Percentiles rank a stretch among this genome's conserved stretches.
These are phyloP conservation scores for Yamadazyma blattariae DNA, from an alignment of 1,139 yeast genomes.

Conservation along the genomic window DNA sequence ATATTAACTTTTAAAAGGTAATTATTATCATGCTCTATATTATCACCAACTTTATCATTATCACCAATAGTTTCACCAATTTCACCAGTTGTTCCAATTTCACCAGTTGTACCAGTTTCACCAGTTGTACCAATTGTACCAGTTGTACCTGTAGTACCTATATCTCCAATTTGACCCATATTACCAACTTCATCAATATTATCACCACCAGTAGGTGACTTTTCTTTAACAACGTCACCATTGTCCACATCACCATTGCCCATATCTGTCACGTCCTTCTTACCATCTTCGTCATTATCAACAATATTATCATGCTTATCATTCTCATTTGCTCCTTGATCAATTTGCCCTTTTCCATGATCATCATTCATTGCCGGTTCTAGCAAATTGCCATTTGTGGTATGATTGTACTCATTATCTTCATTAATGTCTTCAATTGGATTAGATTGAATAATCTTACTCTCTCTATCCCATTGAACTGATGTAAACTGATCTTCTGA, in stretches of 20 bases:
- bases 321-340: too few relatives aligned
- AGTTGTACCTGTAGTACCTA: neutral
- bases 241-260: neutral
- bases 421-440: constrained; percentile 7
- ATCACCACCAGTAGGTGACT: neutral
- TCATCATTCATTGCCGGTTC: too few relatives aligned
- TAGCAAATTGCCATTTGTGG: too few relatives aligned
- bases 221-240: neutral
- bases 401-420: neutral
- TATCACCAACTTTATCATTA: neutral
- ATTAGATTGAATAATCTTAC: constrained; percentile 9
- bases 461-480: constrained; percentile 54
- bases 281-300: too few relatives aligned
- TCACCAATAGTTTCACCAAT: neutral
- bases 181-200: neutral
- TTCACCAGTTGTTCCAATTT: too few relatives aligned
- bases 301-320: too few relatives aligned
- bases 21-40: neutral
- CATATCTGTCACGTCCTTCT: too few relatives aligned
- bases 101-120: too few relatives aligned
- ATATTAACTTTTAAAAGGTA: constrained; percentile 27
- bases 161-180: too few relatives aligned
- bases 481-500: constrained; percentile 54
- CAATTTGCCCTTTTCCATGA: too few relatives aligned
- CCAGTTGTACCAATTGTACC: neutral